phyloP scores from a whole-genome alignment of 768 basidiomycete genomes.

The Sutorius australiensis region DNA sequence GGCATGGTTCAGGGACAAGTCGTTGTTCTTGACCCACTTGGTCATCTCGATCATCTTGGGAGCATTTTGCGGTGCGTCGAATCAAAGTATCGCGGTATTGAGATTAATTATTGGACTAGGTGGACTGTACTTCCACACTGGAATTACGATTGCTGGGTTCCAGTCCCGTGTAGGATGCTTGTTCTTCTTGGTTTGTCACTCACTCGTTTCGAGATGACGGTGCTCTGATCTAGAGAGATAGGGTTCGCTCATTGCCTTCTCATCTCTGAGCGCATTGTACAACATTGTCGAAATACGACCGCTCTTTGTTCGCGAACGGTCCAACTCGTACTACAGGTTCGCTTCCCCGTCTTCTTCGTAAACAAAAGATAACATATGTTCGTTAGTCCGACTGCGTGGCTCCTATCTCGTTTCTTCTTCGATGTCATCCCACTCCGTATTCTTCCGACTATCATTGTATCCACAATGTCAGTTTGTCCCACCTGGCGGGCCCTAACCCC shows the following conservation, averaged over 20 bases:
- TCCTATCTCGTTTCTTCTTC: slow-evolving; percentile 82
- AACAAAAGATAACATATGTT: not conserved
- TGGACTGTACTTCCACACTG: slow-evolving; percentile 82
- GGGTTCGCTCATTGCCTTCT: slow-evolving; percentile 91
- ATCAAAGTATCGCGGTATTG: not conserved
- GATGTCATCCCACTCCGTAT: slow-evolving; percentile 88
- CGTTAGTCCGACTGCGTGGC: slow-evolving; percentile 80
- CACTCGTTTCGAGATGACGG: not conserved
- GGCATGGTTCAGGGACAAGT: slow-evolving; percentile 59
- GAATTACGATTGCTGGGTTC: slow-evolving; percentile 83
- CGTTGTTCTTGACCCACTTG: slow-evolving; percentile 78
- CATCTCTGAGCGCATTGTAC: slow-evolving; percentile 83
- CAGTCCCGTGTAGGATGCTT: slow-evolving; percentile 90
- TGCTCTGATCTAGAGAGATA: slow-evolving; percentile 26
- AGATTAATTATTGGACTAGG: slow-evolving; percentile 38
- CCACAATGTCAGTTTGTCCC: slow-evolving; percentile 60
- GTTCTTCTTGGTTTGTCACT: slow-evolving; percentile 73
- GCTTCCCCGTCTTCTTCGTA: slow-evolving; percentile 2
- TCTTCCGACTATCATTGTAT: slow-evolving; percentile 83
- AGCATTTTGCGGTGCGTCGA: slow-evolving; percentile 70
- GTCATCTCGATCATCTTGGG: slow-evolving; percentile 68
- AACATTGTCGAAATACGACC: slow-evolving; percentile 81
- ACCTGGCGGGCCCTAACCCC: not conserved
- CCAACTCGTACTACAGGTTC: slow-evolving; percentile 81
- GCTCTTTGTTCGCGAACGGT: slow-evolving; percentile 87